Evolutionary conservation across 31 red algal genomes (phyloP), one percentile per base, ranked within the genome.

Genomic region (Bonnemaisonia californica): DNA sequence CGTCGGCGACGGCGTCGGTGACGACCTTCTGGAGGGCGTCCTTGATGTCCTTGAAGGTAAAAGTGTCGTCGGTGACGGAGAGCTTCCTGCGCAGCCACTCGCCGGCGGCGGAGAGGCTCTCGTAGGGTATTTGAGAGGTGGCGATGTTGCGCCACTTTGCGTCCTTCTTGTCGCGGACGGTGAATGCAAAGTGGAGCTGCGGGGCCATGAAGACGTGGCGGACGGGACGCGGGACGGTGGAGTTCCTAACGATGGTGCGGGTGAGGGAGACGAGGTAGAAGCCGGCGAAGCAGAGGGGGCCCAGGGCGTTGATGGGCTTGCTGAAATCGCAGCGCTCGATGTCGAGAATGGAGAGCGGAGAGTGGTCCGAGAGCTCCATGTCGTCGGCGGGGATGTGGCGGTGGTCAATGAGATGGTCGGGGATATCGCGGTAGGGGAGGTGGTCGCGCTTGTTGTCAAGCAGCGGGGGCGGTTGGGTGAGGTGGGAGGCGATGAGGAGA

Each of bases 291-390:
- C 73, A 78, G 11, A 74, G 54, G 16, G 83, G 83, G 32, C 83
- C 83, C 3, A 87, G 36, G 0, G 83, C 83, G 60, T 87, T 74
- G 29, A 87, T 74, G 2, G 83, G 83, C 83, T 87, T 87, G 62
- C 41, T 24, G 7, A 54, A 73, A 54, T 73, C 69, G 69, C 45
- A 51, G 7, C 45, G 45, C 9, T 51, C 45, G 45, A 51, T 16
- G 16, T 51, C 45, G 16, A 51, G 45, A 51, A 51, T 51, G 9
- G 45, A 51, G 9, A 51, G 16, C 16, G 45, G 9, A 16, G 45
- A 11, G 45, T 7, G 45, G 45, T 7, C 7, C 45, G 45, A 7
- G 45, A 51, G 45, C 7, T 51, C 45, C 45, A 51, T 11, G 16
- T 51, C 45, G 45, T 51, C 45, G 7, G 16, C 45, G 9, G 9